Conservation (phyloP, 2,329 filamentous ascomycete genomes). For the Chrysoporthe puriensis region DNA sequence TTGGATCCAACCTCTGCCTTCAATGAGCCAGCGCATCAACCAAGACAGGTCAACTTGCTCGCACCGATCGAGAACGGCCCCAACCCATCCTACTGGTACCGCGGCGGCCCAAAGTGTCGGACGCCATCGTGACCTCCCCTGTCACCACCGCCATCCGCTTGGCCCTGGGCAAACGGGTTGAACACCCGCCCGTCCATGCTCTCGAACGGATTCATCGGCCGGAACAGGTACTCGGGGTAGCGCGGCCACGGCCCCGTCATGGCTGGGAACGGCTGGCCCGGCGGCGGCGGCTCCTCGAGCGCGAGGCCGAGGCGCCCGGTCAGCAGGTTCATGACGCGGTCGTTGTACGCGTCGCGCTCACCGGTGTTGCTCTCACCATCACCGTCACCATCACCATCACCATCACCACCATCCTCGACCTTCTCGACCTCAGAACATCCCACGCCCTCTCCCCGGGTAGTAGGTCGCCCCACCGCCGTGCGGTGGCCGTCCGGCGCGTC, state of each 20-base stretch:
- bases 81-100: background rate
- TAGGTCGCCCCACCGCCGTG: too few relatives aligned
- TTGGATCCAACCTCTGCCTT: too few relatives aligned
- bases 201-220: background rate
- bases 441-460: too few relatives aligned
- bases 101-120: background rate
- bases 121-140: background rate
- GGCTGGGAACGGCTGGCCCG: background rate
- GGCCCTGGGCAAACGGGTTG: background rate
- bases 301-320: background rate
- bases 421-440: too few relatives aligned
- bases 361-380: too few relatives aligned
- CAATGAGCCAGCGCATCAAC: too few relatives aligned
- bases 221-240: background rate
- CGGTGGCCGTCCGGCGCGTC: too few relatives aligned
- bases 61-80: too few relatives aligned
- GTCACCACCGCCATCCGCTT: background rate
- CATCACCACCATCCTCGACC: too few relatives aligned
- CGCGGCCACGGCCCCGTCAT: slow-evolving; percentile 4
- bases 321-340: background rate
- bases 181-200: background rate
- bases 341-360: background rate
- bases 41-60: too few relatives aligned
- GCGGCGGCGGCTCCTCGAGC: background rate
- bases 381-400: too few relatives aligned